A percentile compares a stretch with the other conserved stretches of the same genome.
Evolutionary conservation across 2,329 filamentous ascomycete species (phyloP).

Genomic region (Xylaria sp.): DNA sequence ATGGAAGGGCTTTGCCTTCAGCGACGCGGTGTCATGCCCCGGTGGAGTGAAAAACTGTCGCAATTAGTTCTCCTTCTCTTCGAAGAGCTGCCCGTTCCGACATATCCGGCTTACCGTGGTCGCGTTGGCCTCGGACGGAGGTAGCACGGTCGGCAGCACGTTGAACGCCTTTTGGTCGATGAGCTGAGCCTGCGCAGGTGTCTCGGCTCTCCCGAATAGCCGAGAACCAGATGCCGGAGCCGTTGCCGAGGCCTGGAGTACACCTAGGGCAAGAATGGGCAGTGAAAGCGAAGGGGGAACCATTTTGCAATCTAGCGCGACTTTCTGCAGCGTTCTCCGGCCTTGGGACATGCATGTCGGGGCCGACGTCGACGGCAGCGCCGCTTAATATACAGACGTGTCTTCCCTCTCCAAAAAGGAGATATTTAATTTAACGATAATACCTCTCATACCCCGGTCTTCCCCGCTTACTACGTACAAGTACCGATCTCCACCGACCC

Average conservation of each 20-base stretch:
- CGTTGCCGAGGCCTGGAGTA: constrained; percentile 19
- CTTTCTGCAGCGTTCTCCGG: not conserved
- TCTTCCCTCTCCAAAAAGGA: too few relatives aligned
- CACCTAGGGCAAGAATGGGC: constrained; percentile 19
- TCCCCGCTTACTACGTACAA: too few relatives aligned
- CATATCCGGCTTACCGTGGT: constrained; percentile 36
- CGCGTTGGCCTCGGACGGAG: constrained; percentile 41
- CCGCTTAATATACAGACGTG: not conserved
- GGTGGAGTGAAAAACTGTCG: constrained; percentile 47
- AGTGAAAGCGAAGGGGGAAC: constrained; percentile 17
- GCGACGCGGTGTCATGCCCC: constrained; percentile 42
- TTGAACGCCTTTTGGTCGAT: constrained; percentile 50
- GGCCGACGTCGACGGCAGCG: not conserved
- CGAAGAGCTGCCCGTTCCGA: not conserved
- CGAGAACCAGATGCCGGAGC: constrained; percentile 1
- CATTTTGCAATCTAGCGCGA: constrained; percentile 24
- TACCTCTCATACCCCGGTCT: too few relatives aligned
- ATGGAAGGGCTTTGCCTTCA: constrained; percentile 45
- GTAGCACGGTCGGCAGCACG: constrained; percentile 43
- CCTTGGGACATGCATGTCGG: not conserved
- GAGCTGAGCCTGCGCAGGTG: constrained; percentile 44
- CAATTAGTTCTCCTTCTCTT: constrained; percentile 10
- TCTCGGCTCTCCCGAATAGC: constrained; percentile 13
- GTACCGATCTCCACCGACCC: too few relatives aligned
- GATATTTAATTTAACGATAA: too few relatives aligned